These are phyloP conservation scores for Melampsora larici-populina DNA, from an alignment of 1,284 basidiomycete genomes.

Conservation along the genomic window DNA sequence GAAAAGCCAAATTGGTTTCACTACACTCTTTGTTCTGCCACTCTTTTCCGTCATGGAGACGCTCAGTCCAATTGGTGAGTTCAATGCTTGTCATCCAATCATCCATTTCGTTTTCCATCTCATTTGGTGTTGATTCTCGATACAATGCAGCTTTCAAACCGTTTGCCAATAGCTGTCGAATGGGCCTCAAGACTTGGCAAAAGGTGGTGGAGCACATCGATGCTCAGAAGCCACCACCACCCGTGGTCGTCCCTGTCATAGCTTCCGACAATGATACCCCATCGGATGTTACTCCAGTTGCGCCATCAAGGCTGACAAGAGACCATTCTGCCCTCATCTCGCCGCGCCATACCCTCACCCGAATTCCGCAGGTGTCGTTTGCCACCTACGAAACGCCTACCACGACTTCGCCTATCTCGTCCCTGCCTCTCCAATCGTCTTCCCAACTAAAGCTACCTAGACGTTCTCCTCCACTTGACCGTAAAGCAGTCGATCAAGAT, in stretches of 20 bases:
- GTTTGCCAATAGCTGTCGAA: conserved; percentile 31
- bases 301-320: background rate
- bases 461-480: too few relatives aligned
- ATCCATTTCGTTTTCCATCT: background rate
- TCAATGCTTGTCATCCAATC: background rate
- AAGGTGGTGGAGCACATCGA: conserved; percentile 27
- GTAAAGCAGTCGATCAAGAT: background rate
- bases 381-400: background rate
- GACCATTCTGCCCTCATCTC: background rate
- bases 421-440: too few relatives aligned
- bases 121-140: background rate
- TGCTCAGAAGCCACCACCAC: background rate
- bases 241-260: too few relatives aligned
- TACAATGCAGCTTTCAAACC: conserved; percentile 31
- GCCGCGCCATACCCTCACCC: background rate
- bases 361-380: background rate
- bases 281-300: too few relatives aligned
- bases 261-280: background rate
- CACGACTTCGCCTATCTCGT: background rate
- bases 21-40: conserved; percentile 73
- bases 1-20: conserved; percentile 83
- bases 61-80: conserved; percentile 25
- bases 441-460: too few relatives aligned
- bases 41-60: conserved; percentile 67
- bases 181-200: conserved; percentile 36